phyloP scores from a whole-genome alignment of 768 basidiomycete species.

The Plicaturopsis crispa region DNA sequence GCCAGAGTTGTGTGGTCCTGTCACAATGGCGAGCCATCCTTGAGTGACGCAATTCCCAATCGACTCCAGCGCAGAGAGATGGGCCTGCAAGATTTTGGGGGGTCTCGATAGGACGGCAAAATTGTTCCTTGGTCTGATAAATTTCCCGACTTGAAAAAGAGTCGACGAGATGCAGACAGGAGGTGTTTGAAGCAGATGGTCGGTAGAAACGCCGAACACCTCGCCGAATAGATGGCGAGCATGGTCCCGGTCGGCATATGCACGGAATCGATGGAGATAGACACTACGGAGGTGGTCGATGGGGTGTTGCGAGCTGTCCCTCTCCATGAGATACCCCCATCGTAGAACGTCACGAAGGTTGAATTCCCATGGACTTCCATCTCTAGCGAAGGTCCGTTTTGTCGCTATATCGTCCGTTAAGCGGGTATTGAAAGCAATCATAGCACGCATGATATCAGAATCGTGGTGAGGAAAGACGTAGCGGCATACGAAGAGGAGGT shows the following conservation, averaged over 20 bases:
- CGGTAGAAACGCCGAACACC: constrained; percentile 30
- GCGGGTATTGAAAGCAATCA: constrained; percentile 77
- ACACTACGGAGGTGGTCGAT: constrained; percentile 58
- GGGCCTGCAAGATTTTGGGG: constrained; percentile 49
- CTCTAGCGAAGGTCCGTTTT: constrained; percentile 60
- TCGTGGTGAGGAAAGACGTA: constrained; percentile 63
- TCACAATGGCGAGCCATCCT: constrained; percentile 86
- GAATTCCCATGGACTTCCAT: constrained; percentile 95
- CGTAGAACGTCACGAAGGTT: constrained; percentile 92
- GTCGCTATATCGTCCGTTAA: constrained; percentile 63
- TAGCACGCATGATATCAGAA: constrained; percentile 44
- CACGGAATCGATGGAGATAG: constrained; percentile 86
- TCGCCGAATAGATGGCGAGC: constrained; percentile 49
- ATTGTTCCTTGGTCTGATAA: constrained; percentile 7
- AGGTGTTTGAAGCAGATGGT: constrained; percentile 19
- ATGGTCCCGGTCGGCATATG: constrained; percentile 48
- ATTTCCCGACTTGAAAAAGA: constrained; percentile 54
- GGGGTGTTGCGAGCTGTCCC: constrained; percentile 34
- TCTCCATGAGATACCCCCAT: constrained; percentile 59
- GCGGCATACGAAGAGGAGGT: constrained; percentile 72
- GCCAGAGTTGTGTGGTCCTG: constrained; percentile 65
- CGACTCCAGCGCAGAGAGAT: constrained; percentile 65
- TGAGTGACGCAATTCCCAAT: constrained; percentile 65
- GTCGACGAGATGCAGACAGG: constrained; percentile 37
- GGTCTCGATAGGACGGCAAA: constrained; percentile 28